These are phyloP conservation scores for Pichia sp. DNA, from an alignment of 1,139 yeast species.

Conservation along the genomic window DNA sequence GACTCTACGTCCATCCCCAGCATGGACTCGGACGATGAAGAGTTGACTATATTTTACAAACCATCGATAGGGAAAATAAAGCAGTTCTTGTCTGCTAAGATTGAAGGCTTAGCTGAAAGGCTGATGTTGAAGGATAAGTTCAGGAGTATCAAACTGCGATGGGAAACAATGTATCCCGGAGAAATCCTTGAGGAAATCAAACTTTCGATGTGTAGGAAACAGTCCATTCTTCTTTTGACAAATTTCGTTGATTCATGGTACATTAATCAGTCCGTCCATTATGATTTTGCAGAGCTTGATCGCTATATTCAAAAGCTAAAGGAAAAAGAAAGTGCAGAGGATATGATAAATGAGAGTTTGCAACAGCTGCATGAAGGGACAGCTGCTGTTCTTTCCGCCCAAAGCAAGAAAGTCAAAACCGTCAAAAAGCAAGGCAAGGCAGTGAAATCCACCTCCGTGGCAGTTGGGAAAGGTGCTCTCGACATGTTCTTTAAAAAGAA, in stretches of 20 bases:
- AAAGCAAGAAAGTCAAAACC: slow-evolving; percentile 23
- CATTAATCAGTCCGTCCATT: slow-evolving; percentile 1
- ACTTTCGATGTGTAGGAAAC: slow-evolving; percentile 18
- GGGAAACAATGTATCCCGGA: slow-evolving; percentile 19
- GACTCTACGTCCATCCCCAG: slow-evolving; percentile 30
- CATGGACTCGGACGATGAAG: slow-evolving; percentile 27
- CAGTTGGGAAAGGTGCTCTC: slow-evolving; percentile 56
- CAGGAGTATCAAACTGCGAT: slow-evolving; percentile 5
- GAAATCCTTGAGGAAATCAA: slow-evolving; percentile 5
- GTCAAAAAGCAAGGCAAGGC: slow-evolving; percentile 2
- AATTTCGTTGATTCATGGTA: slow-evolving; percentile 27
- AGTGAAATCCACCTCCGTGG: slow-evolving; percentile 38
- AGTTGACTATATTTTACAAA: slow-evolving; percentile 51
- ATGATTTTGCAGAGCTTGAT: slow-evolving; percentile 4
- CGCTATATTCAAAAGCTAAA: background rate
- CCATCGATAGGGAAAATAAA: slow-evolving; percentile 37
- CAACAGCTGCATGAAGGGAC: slow-evolving; percentile 14
- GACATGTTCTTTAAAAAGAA: slow-evolving; percentile 50
- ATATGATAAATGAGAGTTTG: slow-evolving; percentile 6
- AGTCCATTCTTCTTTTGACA: slow-evolving; percentile 25
- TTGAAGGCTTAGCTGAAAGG: slow-evolving; percentile 33
- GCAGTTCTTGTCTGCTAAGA: slow-evolving; percentile 34
- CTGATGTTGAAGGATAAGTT: slow-evolving; percentile 19
- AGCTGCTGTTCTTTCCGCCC: background rate
- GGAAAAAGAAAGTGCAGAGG: slow-evolving; percentile 2